Evolutionary conservation across 2,329 filamentous ascomycete species (phyloP).

Genomic region (Aplosporella prunicola): DNA sequence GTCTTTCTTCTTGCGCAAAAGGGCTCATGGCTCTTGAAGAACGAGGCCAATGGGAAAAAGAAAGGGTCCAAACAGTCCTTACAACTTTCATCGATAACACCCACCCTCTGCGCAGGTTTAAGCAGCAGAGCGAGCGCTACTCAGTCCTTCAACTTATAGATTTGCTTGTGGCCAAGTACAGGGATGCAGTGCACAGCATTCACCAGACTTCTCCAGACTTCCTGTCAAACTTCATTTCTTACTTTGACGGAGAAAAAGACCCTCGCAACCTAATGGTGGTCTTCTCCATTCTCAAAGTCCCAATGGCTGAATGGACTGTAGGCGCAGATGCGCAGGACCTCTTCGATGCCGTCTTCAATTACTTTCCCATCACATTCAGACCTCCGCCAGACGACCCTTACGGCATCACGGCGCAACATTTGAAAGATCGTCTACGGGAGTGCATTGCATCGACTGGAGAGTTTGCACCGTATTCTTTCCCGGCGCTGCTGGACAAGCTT

Average conservation of each 20-base stretch:
- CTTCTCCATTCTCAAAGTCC: slow-evolving; percentile 56
- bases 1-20: no score
- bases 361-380: slow-evolving; percentile 63
- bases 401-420: slow-evolving; percentile 57
- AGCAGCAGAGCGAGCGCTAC: slow-evolving; percentile 51
- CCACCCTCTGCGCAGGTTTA: slow-evolving; percentile 51
- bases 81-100: slow-evolving; percentile 43
- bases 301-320: slow-evolving; percentile 61
- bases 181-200: slow-evolving; percentile 45
- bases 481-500: slow-evolving; percentile 58
- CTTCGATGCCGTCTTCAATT: slow-evolving; percentile 62
- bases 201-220: slow-evolving; percentile 45
- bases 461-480: slow-evolving; percentile 58
- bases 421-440: slow-evolving; percentile 54
- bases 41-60: slow-evolving; percentile 50
- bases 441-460: slow-evolving; percentile 54
- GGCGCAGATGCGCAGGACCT: slow-evolving; percentile 50
- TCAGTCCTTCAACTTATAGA: slow-evolving; percentile 54
- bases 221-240: slow-evolving; percentile 51
- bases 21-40: slow-evolving; percentile 51
- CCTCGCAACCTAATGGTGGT: slow-evolving; percentile 61
- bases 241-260: slow-evolving; percentile 60
- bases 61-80: slow-evolving; percentile 45
- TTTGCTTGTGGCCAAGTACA: slow-evolving; percentile 51
- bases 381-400: slow-evolving; percentile 61